A percentile compares a stretch with the other conserved stretches of the same genome.
phyloP scores from a whole-genome alignment of 2,329 filamentous ascomycete genomes.

The Aspergillus sojae region DNA sequence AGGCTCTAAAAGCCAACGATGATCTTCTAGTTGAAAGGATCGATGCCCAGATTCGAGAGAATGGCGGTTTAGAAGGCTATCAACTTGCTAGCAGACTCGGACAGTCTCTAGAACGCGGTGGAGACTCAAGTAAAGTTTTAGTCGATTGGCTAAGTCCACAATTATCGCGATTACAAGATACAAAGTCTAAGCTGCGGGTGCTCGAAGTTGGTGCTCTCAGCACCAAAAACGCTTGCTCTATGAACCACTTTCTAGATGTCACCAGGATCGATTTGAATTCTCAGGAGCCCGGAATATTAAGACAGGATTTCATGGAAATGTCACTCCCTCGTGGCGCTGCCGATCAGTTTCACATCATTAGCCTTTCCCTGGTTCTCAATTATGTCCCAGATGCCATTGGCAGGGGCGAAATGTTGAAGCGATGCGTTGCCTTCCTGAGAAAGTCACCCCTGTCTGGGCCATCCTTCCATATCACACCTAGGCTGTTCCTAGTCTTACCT shows the following conservation, averaged over 20 bases:
- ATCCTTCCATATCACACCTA: slow-evolving; percentile 43
- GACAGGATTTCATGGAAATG: slow-evolving; percentile 93
- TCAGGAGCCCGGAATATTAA: slow-evolving; percentile 72
- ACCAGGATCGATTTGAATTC: slow-evolving; percentile 89
- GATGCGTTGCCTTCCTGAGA: slow-evolving; percentile 71
- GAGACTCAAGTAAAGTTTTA: slow-evolving; percentile 64
- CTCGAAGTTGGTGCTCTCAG: slow-evolving; percentile 90
- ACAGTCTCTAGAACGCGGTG: slow-evolving; percentile 62
- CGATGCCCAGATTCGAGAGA: slow-evolving; percentile 54
- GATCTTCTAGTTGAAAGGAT: slow-evolving; percentile 46
- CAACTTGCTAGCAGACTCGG: slow-evolving; percentile 66
- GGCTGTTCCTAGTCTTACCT: slow-evolving; percentile 86
- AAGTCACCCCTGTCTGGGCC: slow-evolving; percentile 20
- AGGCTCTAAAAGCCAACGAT: slow-evolving; percentile 53
- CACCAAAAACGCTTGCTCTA: slow-evolving; percentile 80
- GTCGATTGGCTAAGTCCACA: slow-evolving; percentile 58
- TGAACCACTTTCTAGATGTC: slow-evolving; percentile 69
- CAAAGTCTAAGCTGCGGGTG: slow-evolving; percentile 58
- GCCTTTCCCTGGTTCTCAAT: slow-evolving; percentile 89
- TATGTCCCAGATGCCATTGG: slow-evolving; percentile 78
- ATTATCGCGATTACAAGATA: slow-evolving; percentile 26
- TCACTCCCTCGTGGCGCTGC: slow-evolving; percentile 64
- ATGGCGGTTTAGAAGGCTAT: slow-evolving; percentile 62
- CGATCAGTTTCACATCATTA: slow-evolving; percentile 84
- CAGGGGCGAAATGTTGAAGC: slow-evolving; percentile 82